Evolutionary conservation across 2,329 filamentous ascomycete species (phyloP), one percentile per base, ranked within the genome.

Genomic region (Talaromyces amestolkiae): DNA sequence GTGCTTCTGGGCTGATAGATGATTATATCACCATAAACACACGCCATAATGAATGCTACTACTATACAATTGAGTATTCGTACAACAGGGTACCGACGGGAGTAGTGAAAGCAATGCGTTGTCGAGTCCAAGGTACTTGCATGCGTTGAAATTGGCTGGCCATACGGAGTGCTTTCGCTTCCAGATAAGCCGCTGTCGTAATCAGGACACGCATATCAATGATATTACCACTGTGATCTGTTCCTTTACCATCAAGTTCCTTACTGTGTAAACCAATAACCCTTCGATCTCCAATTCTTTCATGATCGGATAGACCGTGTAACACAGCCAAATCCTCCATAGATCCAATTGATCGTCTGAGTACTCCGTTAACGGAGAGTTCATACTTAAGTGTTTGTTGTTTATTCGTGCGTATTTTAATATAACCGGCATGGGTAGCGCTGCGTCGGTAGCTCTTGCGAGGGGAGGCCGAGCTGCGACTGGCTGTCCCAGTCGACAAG

Each of bases 401-500:
- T 53, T 53, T n/a, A 33, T 13, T 53, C 24, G 15, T 31, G 6
- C 24, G 49, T 53, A 33, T 33, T 51, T 56, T 22, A 15, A 8
- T 35, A 17, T 56, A n/a, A 56, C 53, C 11, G 31, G 53, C 53
- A 56, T 56, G 33, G 31, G 22, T 37, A 24, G 53, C 37, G 58
- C 37, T 35, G 51, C 27, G 27, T 35, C 19, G 31, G 15, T 3
- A 3, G 47, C 45, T 51, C 47, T 64, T 58, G 62, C 49, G 62
- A 64, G 62, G 62, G 62, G 62, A 47, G 33, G 24, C 10, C 27
- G 53, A n/a, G 39, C 39, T 19, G 51, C 43, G 27, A 58, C 41
- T 64, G 62, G 62, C 53, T 43, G 39, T 39, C 9, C 19, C 39
- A 54, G 51, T 64, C 53, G 53, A 64, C 53, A 58, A 58, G 62